phyloP scores from a whole-genome alignment of 164 flowering plant genomes.

The Pachysandra terminalis region DNA sequence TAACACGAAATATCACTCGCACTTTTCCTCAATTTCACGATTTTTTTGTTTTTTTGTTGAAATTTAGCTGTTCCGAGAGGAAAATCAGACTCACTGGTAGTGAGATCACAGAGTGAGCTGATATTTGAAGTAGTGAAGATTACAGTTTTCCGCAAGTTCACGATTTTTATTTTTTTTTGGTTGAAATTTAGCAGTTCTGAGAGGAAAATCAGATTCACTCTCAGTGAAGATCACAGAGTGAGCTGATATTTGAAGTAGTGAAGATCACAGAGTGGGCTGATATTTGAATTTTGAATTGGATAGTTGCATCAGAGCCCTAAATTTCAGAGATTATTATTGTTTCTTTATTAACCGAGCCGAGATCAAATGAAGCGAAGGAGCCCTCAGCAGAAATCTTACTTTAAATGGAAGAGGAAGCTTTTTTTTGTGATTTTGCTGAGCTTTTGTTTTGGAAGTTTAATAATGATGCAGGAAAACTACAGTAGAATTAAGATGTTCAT shows the following conservation, averaged over 20 bases:
- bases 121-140: background rate
- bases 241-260: background rate
- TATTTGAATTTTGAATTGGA: background rate
- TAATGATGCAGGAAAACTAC: conserved; percentile 51
- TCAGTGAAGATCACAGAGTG: background rate
- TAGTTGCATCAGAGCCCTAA: background rate
- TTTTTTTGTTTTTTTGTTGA: background rate
- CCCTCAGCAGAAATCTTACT: conserved; percentile 31
- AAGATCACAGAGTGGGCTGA: background rate
- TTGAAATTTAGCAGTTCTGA: background rate
- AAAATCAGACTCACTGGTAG: background rate
- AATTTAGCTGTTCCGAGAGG: background rate
- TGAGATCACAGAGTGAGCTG: background rate
- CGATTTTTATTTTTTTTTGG: no score
- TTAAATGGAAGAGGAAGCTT: conserved; percentile 60
- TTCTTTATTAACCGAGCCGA: background rate
- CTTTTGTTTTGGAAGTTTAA: conserved; percentile 53
- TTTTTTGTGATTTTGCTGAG: conserved; percentile 33
- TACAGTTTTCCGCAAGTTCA: background rate
- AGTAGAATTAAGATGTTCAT: conserved; percentile 33
- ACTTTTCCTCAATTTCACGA: background rate
- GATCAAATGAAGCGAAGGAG: conserved; percentile 39
- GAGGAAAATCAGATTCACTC: background rate
- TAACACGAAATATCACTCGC: background rate
- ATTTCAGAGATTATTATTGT: background rate